Evolutionary conservation across 345 rosid species (phyloP).

Genomic region (Noccaea caerulescens): DNA sequence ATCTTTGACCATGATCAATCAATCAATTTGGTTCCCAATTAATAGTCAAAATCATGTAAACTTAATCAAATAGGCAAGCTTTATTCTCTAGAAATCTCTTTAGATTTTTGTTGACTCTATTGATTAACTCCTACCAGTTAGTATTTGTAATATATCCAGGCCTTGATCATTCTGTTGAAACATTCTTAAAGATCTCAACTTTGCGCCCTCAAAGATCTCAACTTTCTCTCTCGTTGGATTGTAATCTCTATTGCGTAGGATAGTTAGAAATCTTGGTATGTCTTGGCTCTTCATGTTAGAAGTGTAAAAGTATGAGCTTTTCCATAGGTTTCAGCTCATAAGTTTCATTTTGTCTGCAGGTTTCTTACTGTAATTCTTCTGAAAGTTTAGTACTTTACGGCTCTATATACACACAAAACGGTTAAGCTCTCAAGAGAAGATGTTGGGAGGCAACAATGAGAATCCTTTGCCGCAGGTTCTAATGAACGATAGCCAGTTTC

Average conservation of each 20-base stretch:
- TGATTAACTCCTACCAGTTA: not conserved
- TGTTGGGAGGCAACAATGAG: conserved; percentile 72
- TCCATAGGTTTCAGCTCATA: not conserved
- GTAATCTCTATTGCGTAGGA: conserved; percentile 8
- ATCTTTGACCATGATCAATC: conserved; percentile 23
- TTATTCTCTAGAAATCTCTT: conserved; percentile 14
- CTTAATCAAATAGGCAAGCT: conserved; percentile 2
- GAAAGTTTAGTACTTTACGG: conserved; percentile 33
- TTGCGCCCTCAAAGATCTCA: not conserved
- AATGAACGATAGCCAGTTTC: conserved; percentile 59
- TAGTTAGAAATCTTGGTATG: not conserved
- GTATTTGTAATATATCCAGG: not conserved
- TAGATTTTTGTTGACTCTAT: conserved; percentile 18
- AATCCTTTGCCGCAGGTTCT: conserved; percentile 59
- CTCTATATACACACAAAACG: not conserved
- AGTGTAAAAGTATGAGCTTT: not conserved
- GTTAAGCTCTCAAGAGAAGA: conserved; percentile 40
- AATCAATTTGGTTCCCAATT: not conserved
- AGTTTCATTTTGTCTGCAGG: conserved; percentile 39
- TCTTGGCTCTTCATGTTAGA: not conserved
- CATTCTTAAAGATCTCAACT: not conserved
- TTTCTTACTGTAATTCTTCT: conserved; percentile 17
- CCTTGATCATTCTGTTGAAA: conserved; percentile 2
- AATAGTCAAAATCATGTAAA: conserved; percentile 19
- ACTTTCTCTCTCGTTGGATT: conserved; percentile 9